Percentiles rank a stretch among this genome's conserved stretches.
Evolutionary conservation across 768 basidiomycete species (phyloP).

Genomic region (Trametes maxima): DNA sequence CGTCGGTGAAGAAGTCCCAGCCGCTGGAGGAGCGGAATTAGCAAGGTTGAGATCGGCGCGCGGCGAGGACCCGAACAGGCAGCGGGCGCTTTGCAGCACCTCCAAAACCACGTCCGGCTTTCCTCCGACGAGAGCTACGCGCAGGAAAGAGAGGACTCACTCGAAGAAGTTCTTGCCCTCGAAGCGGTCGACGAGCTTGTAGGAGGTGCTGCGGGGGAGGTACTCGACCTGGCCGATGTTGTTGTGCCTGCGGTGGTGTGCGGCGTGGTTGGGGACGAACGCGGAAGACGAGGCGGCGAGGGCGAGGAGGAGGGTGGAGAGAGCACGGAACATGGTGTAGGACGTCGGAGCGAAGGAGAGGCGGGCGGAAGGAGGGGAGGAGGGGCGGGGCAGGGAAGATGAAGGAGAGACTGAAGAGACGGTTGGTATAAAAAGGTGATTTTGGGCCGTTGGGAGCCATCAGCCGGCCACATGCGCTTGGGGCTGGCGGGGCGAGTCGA

Average conservation of each 20-base stretch:
- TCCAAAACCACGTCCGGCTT: background rate
- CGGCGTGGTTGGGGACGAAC: slow-evolving; percentile 34
- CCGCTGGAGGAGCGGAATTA: slow-evolving; percentile 40
- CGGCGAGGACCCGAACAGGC: background rate
- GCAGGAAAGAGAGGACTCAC: slow-evolving; percentile 39
- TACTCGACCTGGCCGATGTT: slow-evolving; percentile 24
- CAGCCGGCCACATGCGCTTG: slow-evolving; percentile 9
- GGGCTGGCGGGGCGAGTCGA: background rate
- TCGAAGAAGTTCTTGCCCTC: slow-evolving; percentile 61
- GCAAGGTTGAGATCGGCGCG: background rate
- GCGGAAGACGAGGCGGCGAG: slow-evolving; percentile 42
- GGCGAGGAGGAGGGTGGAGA: slow-evolving; percentile 36
- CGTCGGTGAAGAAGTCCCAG: slow-evolving; percentile 65
- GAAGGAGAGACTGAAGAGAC: slow-evolving; percentile 1
- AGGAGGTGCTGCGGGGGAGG: slow-evolving; percentile 32
- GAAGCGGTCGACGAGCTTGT: slow-evolving; percentile 42
- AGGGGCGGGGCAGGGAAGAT: slow-evolving; percentile 10
- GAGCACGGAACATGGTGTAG: slow-evolving; percentile 36
- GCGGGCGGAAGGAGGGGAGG: slow-evolving; percentile 12
- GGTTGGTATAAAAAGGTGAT: slow-evolving; percentile 5
- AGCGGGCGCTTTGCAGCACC: background rate
- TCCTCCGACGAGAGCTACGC: background rate
- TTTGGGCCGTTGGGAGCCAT: background rate
- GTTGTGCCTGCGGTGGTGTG: slow-evolving; percentile 34
- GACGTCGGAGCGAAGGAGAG: background rate